Conservation (phyloP, 208 protist species). For the Lotmaria passim region DNA sequence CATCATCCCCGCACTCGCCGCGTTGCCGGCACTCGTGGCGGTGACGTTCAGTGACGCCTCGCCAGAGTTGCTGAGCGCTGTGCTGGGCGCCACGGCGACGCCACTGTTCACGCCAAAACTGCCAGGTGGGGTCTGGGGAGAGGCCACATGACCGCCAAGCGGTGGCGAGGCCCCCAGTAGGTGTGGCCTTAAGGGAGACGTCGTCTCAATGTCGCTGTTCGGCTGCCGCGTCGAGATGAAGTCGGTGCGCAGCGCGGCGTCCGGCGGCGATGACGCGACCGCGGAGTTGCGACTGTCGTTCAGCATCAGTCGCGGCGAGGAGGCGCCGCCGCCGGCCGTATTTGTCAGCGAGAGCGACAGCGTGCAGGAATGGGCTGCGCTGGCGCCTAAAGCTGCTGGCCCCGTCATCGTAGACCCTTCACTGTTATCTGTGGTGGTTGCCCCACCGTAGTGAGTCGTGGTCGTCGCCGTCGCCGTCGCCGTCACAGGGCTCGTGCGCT, state of each 20-base stretch:
- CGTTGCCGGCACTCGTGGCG: neutral
- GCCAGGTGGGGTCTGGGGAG: neutral
- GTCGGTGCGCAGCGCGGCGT: slow-evolving; percentile 24
- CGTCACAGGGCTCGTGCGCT: neutral
- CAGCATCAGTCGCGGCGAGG: neutral
- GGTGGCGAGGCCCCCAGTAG: neutral
- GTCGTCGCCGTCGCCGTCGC: neutral
- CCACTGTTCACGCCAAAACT: neutral
- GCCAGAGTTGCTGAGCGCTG: neutral
- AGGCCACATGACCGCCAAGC: neutral
- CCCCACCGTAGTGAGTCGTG: neutral
- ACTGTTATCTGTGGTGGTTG: neutral
- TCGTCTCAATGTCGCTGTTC: slow-evolving; percentile 7
- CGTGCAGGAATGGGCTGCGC: slow-evolving; percentile 3
- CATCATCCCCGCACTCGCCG: neutral
- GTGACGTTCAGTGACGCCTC: slow-evolving; percentile 10
- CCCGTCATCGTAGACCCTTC: neutral
- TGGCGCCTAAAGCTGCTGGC: neutral
- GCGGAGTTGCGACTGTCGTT: neutral
- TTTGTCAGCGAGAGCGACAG: slow-evolving; percentile 15
- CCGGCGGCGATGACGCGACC: neutral
- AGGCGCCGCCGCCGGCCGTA: neutral
- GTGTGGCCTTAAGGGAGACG: neutral
- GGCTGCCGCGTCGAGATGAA: slow-evolving; percentile 24
- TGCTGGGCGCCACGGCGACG: neutral